Percentiles rank a stretch among this genome's conserved stretches.
phyloP scores from a whole-genome alignment of 768 basidiomycete species.

The Kwoniella europaea region DNA sequence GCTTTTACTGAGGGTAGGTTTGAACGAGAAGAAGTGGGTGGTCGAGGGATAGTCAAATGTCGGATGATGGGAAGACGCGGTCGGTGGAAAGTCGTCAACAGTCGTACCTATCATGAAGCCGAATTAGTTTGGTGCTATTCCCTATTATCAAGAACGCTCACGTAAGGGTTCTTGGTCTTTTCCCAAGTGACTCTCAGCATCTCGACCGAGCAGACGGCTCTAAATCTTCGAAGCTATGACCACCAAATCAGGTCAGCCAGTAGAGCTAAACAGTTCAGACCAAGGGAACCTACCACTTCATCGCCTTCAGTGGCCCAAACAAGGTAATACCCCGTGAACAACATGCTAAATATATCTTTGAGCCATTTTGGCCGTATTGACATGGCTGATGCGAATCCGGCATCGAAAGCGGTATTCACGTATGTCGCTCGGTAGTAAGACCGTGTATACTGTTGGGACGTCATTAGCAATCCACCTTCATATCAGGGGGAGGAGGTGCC shows the following conservation, averaged over 20 bases:
- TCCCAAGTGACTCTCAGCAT: conserved; percentile 97
- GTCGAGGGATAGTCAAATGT: conserved; percentile 82
- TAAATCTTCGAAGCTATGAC: conserved; percentile 79
- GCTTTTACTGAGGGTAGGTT: conserved; percentile 82
- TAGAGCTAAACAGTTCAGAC: not conserved
- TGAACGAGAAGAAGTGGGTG: conserved; percentile 66
- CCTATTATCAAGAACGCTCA: conserved; percentile 55
- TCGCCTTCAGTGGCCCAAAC: conserved; percentile 87
- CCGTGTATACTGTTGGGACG: conserved; percentile 71
- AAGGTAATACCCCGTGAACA: conserved; percentile 90
- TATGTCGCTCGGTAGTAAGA: conserved; percentile 96
- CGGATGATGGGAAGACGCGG: conserved; percentile 71
- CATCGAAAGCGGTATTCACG: conserved; percentile 91
- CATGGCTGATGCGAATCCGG: conserved; percentile 96
- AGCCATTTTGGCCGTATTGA: conserved; percentile 88
- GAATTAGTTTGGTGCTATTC: too few relatives aligned
- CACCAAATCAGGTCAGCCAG: not conserved
- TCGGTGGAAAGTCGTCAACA: conserved; percentile 64
- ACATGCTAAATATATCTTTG: conserved; percentile 78
- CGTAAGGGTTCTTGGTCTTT: conserved; percentile 92
- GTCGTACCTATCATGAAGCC: conserved; percentile 65
- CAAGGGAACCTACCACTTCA: conserved; percentile 75
- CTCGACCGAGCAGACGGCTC: conserved; percentile 93
- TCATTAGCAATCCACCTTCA: not conserved
- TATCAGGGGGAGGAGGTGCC: conserved; percentile 45